Conservation (phyloP, 2,329 filamentous ascomycete species). For the Neofusicoccum sp. region DNA sequence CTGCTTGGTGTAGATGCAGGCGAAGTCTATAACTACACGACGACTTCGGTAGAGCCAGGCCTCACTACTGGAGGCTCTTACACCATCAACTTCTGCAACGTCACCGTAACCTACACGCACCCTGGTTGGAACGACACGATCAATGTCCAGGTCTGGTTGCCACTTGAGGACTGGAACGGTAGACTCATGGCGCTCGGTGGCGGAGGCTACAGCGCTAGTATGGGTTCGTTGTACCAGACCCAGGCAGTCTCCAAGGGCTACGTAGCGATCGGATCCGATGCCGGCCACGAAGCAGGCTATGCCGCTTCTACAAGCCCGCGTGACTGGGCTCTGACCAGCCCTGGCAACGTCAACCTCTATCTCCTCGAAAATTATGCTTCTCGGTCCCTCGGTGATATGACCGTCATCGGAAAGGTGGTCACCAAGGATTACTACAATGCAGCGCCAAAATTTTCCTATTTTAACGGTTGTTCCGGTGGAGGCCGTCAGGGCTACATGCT, state of each 20-base stretch:
- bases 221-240: background rate
- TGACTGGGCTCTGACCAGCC: slow-evolving; percentile 23
- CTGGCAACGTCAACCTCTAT: slow-evolving; percentile 8
- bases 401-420: slow-evolving; percentile 24
- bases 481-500: slow-evolving; percentile 42
- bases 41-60: background rate
- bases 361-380: slow-evolving; percentile 9
- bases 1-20: background rate
- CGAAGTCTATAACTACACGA: background rate
- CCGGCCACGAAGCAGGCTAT: background rate
- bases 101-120: slow-evolving; percentile 43
- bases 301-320: background rate
- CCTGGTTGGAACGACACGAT: slow-evolving; percentile 38
- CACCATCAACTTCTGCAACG: slow-evolving; percentile 33
- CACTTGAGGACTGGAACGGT: slow-evolving; percentile 29
- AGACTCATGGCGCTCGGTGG: slow-evolving; percentile 27
- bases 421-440: slow-evolving; percentile 19
- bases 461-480: slow-evolving; percentile 41
- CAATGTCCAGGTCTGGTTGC: slow-evolving; percentile 37
- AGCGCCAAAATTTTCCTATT: slow-evolving; percentile 39
- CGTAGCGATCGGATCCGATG: background rate
- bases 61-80: background rate
- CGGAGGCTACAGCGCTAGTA: slow-evolving; percentile 23
- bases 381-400: slow-evolving; percentile 14
- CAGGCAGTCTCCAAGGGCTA: background rate